A percentile compares a stretch with the other conserved stretches of the same genome.
These are phyloP conservation scores for Hypoxylon fragiforme DNA, from an alignment of 495 filamentous ascomycete species.

Conservation along the genomic window DNA sequence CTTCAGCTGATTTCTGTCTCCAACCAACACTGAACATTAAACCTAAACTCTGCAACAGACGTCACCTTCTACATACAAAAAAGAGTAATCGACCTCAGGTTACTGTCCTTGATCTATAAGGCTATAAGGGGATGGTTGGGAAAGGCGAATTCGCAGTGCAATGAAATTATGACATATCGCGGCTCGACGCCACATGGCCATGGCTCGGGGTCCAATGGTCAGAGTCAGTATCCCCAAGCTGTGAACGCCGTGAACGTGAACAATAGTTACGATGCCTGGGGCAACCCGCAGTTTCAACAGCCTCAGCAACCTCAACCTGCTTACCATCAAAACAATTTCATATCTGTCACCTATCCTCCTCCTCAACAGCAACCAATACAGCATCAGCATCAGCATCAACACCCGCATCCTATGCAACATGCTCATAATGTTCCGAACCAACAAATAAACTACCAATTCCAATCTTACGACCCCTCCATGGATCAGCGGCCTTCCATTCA, in stretches of 20 bases:
- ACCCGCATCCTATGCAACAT: too few relatives aligned
- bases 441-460: conserved; percentile 35
- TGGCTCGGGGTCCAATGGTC: conserved; percentile 44
- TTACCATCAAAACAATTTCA: conserved; percentile 21
- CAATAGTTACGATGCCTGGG: conserved; percentile 31
- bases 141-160: conserved; percentile 16
- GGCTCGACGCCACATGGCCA: conserved; percentile 50
- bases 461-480: conserved; percentile 37
- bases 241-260: conserved; percentile 2
- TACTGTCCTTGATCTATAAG: not conserved
- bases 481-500: conserved; percentile 33
- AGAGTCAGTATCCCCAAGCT: conserved; percentile 34
- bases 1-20: conserved; percentile 6
- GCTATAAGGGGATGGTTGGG: conserved; percentile 17
- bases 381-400: conserved; percentile 19
- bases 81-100: too few relatives aligned
- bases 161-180: conserved; percentile 48
- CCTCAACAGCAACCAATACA: too few relatives aligned
- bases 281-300: conserved; percentile 30
- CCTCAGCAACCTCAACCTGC: not conserved
- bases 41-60: not conserved
- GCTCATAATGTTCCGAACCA: conserved; percentile 10
- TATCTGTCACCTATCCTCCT: conserved; percentile 6
- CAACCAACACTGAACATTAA: not conserved
- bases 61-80: not conserved